Evolutionary conservation across 371 early-diverging fungal species (phyloP), one percentile per base, ranked within the genome.

Genomic region (Apophysomyces elegans): DNA sequence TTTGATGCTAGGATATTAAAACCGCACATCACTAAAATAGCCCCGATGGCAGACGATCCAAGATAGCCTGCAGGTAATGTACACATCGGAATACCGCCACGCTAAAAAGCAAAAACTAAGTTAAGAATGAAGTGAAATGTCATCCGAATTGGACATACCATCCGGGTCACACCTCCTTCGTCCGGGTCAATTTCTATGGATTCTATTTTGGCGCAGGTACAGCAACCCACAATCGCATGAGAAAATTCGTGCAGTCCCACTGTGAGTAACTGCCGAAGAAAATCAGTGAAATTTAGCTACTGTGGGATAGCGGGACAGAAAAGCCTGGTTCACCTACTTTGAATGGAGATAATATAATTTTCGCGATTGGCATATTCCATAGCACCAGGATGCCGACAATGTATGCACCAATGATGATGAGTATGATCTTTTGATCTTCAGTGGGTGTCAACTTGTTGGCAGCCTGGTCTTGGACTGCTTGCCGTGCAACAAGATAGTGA

Each of bases 181-280:
- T 96, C 90, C 8, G 96, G 95, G 73, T 96, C 93, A 63, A 98
- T 86, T 37, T 91, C 90, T 57, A 98, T 94, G n/a, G 92, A 87
- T 65, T 90, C 85, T n/a, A 98, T 93, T 63, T 88, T 87, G 8
- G 93, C 98, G 50, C 97, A 95, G 11, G 97, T 96, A 62, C 89
- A 86, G 38, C 85, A 78, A 2, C 95, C 95, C 63, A 87, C 90
- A 45, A 88, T 80, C 5, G 95, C 95, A 72, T 93, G 93, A 56
- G 88, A 83, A 64, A 92, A 91, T 69, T 95, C 95, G 66, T 95
- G 95, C 50, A 95, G 72, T 26, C 90, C 91, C 50, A 93, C 93
- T 0, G 93, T 92, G 32, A 94, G 77, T 47, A 91, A 76, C 89
- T 88, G 14, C 9, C 8, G n/a, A 9, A 47, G 4, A 0, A 18